phyloP scores from a whole-genome alignment of 2,329 filamentous ascomycete species.

The Clarireedia monteithiana region DNA sequence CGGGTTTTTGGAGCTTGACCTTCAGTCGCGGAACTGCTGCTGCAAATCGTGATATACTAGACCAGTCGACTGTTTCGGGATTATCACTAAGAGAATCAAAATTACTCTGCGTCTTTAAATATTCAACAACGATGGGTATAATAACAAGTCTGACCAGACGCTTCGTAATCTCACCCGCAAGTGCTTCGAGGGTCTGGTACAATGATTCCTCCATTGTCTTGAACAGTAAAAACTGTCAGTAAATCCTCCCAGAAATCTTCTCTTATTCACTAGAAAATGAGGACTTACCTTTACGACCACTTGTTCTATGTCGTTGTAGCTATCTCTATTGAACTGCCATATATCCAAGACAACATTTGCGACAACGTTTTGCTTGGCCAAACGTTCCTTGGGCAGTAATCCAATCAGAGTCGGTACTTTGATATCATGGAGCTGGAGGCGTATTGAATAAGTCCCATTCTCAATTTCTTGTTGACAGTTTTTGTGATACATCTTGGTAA shows the following conservation, averaged over 20 bases:
- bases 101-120: conserved; percentile 1
- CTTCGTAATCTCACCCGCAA: conserved; percentile 42
- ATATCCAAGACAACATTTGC: conserved; percentile 55
- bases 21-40: not conserved
- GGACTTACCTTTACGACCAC: conserved; percentile 51
- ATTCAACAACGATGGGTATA: conserved; percentile 18
- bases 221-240: not conserved
- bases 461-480: not conserved
- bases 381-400: conserved; percentile 63
- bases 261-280: not conserved
- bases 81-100: not conserved
- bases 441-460: not conserved
- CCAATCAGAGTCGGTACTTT: conserved; percentile 62
- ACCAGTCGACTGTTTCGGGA: not conserved
- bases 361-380: conserved; percentile 57
- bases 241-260: not conserved
- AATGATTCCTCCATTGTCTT: conserved; percentile 49
- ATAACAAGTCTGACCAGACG: conserved; percentile 39
- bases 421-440: conserved; percentile 42
- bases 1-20: conserved; percentile 5
- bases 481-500: conserved; percentile 31
- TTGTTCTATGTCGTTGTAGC: conserved; percentile 49
- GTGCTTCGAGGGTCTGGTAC: conserved; percentile 56
- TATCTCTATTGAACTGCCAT: conserved; percentile 36
- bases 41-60: not conserved